These are phyloP conservation scores for Serpula lacrymans DNA, from an alignment of 768 basidiomycete genomes.

Conservation along the genomic window DNA sequence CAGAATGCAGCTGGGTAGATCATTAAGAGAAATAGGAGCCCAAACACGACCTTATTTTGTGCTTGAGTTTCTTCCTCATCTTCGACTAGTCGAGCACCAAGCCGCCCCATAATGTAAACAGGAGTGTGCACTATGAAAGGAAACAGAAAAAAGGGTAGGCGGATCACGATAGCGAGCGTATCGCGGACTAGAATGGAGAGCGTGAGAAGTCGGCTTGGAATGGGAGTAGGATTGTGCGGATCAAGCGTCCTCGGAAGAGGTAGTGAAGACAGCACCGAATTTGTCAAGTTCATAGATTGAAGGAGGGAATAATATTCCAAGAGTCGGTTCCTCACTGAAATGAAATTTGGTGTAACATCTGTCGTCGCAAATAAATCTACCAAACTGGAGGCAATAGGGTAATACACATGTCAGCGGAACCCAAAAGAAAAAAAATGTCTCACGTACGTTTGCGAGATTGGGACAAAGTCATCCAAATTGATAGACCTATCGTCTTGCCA, in stretches of 20 bases:
- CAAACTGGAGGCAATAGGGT: constrained; percentile 48
- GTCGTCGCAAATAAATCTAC: constrained; percentile 83
- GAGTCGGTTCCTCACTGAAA: constrained; percentile 61
- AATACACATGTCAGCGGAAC: constrained; percentile 5
- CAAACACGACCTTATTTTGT: constrained; percentile 94
- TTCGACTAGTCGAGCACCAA: constrained; percentile 70
- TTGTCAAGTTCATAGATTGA: constrained; percentile 76
- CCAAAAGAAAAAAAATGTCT: constrained; percentile 9
- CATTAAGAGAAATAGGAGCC: constrained; percentile 65
- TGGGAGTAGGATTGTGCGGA: constrained; percentile 61
- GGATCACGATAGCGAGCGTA: constrained; percentile 63
- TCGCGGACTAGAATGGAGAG: constrained; percentile 77
- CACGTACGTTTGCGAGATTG: constrained; percentile 86
- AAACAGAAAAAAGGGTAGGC: constrained; percentile 85
- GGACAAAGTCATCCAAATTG: constrained; percentile 76
- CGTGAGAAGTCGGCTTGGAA: constrained; percentile 83
- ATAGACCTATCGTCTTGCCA: constrained; percentile 83
- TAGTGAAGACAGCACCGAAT: constrained; percentile 78
- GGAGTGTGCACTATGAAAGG: constrained; percentile 84
- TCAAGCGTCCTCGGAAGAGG: constrained; percentile 84
- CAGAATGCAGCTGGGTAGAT: constrained; percentile 86
- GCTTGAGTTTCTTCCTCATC: constrained; percentile 95
- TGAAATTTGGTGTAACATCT: constrained; percentile 57
- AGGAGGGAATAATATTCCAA: constrained; percentile 88
- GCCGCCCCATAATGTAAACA: constrained; percentile 75